phyloP scores from a whole-genome alignment of 108 stramenopile genomes.

The Stephanodiscus minutulus region DNA sequence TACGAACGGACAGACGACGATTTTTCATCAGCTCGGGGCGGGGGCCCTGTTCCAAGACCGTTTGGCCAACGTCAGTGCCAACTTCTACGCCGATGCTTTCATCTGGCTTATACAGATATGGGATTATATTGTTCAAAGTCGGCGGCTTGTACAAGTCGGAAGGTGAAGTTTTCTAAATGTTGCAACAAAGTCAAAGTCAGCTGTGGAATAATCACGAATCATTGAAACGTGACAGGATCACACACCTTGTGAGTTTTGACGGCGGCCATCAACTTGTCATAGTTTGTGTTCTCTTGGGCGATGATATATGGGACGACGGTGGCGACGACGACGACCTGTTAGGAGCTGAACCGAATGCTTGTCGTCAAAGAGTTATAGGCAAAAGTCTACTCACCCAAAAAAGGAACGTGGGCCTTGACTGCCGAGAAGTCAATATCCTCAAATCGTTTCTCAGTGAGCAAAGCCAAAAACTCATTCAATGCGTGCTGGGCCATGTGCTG shows the following conservation, averaged over 20 bases:
- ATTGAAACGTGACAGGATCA: neutral
- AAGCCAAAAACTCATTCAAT: conserved; percentile 36
- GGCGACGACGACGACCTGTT: neutral
- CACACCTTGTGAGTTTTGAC: conserved; percentile 48
- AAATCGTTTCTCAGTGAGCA: conserved; percentile 58
- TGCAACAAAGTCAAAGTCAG: too few relatives aligned
- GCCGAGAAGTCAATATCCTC: conserved; percentile 18
- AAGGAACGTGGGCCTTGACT: conserved; percentile 15
- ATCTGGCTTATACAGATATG: conserved; percentile 37
- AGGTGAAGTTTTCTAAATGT: conserved; percentile 15
- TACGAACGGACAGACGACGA: neutral
- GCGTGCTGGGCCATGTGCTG: conserved; percentile 16
- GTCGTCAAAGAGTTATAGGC: neutral
- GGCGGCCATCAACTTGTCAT: conserved; percentile 53
- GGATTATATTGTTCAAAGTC: conserved; percentile 47
- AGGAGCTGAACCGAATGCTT: neutral
- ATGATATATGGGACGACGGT: neutral
- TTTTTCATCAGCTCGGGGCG: neutral
- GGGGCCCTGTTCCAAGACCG: neutral
- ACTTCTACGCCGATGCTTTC: neutral
- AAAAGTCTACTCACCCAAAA: conserved; percentile 6
- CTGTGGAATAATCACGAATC: neutral
- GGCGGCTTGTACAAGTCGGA: conserved; percentile 52
- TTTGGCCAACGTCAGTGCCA: neutral
- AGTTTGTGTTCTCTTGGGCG: conserved; percentile 35